Conservation (phyloP, 495 filamentous ascomycete genomes). For the Xylaria intraflava region DNA sequence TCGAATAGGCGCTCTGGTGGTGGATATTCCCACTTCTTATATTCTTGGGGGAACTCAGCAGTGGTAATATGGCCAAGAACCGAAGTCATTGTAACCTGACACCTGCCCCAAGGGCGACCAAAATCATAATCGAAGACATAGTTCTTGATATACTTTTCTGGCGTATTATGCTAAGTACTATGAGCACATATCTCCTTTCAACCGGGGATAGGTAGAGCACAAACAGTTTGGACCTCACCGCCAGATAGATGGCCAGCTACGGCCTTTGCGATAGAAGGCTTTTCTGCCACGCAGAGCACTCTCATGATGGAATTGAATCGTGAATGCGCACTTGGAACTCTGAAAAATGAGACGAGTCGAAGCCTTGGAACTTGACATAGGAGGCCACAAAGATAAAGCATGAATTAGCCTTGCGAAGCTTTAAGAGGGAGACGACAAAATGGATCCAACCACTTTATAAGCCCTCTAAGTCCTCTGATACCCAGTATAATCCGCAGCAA, state of each 20-base stretch:
- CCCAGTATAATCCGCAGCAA: no score
- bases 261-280: slow-evolving; percentile 91
- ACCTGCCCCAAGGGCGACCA: slow-evolving; percentile 70
- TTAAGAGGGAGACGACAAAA: no score
- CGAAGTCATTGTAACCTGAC: slow-evolving; percentile 82
- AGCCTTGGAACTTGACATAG: slow-evolving; percentile 7
- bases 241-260: slow-evolving; percentile 84
- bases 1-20: slow-evolving; percentile 76
- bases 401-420: no score
- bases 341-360: slow-evolving; percentile 5
- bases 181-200: background rate
- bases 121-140: slow-evolving; percentile 90
- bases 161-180: slow-evolving; percentile 39
- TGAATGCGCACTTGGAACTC: background rate
- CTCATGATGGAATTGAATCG: slow-evolving; percentile 35
- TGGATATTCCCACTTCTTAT: slow-evolving; percentile 72
- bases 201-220: slow-evolving; percentile 21
- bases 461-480: no score
- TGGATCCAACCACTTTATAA: no score
- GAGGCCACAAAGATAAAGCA: slow-evolving; percentile 6
- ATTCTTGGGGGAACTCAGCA: slow-evolving; percentile 62
- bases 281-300: slow-evolving; percentile 92
- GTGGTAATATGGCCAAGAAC: slow-evolving; percentile 79
- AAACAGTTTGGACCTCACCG: slow-evolving; percentile 61
- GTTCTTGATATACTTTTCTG: slow-evolving; percentile 82